These are phyloP conservation scores for Oryza meyeriana DNA, from an alignment of 176 grass and related monocot species.

Conservation along the genomic window DNA sequence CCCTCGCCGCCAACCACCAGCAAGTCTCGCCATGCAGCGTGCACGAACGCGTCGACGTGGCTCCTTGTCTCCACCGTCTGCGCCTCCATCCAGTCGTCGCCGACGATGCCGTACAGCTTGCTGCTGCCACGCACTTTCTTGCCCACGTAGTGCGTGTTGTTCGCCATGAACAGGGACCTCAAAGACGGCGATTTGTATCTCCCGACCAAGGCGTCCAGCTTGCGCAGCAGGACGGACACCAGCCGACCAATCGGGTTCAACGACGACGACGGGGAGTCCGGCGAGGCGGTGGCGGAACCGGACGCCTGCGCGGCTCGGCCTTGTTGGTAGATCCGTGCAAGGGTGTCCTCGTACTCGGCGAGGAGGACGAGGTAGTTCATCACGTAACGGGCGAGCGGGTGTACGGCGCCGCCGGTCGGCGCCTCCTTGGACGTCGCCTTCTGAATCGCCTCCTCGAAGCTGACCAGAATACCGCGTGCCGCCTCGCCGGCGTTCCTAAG, in stretches of 20 bases:
- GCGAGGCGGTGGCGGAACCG: not conserved
- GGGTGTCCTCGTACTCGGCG: conserved; percentile 51
- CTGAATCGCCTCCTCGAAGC: conserved; percentile 62
- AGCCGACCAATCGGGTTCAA: conserved; percentile 37
- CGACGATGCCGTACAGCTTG: conserved; percentile 30
- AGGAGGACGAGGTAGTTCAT: conserved; percentile 87
- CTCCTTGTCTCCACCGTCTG: conserved; percentile 43
- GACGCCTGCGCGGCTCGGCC: not conserved
- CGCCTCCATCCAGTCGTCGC: conserved; percentile 45
- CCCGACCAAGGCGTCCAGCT: conserved; percentile 70
- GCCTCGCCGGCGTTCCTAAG: conserved; percentile 34
- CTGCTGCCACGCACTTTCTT: conserved; percentile 46
- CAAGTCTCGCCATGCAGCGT: conserved; percentile 40
- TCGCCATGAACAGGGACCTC: conserved; percentile 71
- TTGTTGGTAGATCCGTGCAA: conserved; percentile 36
- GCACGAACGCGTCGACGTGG: conserved; percentile 46
- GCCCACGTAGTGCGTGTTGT: conserved; percentile 64
- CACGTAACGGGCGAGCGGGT: conserved; percentile 69
- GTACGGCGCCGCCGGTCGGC: conserved; percentile 50
- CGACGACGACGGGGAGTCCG: not conserved
- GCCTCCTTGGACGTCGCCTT: conserved; percentile 39
- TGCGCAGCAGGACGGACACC: conserved; percentile 47
- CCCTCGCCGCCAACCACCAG: not conserved
- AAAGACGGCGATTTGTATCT: conserved; percentile 37
- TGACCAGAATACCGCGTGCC: not conserved